A percentile compares a stretch with the other conserved stretches of the same genome.
phyloP scores from a whole-genome alignment of 2,329 filamentous ascomycete genomes.

The Aspergillus pseudonomiae region DNA sequence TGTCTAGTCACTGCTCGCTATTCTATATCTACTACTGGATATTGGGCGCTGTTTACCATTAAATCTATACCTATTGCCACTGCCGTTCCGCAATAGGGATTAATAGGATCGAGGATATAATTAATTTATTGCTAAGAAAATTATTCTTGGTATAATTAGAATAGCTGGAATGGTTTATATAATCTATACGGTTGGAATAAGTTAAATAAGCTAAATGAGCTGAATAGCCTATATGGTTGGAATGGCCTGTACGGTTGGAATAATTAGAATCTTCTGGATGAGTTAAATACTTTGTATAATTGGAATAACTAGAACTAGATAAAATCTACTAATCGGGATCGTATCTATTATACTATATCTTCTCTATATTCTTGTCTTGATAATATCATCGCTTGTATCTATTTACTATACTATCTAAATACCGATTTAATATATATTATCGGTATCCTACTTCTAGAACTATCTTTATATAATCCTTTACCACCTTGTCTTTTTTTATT shows the following conservation, averaged over 20 bases:
- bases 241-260: too few relatives aligned
- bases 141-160: too few relatives aligned
- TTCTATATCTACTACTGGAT: background rate
- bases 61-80: background rate
- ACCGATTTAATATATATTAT: background rate
- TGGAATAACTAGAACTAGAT: background rate
- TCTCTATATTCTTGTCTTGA: too few relatives aligned
- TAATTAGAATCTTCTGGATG: too few relatives aligned
- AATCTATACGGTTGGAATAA: too few relatives aligned
- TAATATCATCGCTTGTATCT: background rate
- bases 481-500: too few relatives aligned
- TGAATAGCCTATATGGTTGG: too few relatives aligned
- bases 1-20: background rate
- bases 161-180: too few relatives aligned
- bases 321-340: background rate
- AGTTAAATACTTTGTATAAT: too few relatives aligned
- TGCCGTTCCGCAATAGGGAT: background rate
- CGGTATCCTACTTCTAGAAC: background rate
- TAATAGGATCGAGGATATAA: background rate
- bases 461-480: background rate
- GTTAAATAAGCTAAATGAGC: too few relatives aligned
- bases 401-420: background rate
- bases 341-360: background rate
- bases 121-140: background rate
- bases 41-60: background rate